Conservation (phyloP, 192 early-diverging fungal species). For the Linnemannia zychae region DNA sequence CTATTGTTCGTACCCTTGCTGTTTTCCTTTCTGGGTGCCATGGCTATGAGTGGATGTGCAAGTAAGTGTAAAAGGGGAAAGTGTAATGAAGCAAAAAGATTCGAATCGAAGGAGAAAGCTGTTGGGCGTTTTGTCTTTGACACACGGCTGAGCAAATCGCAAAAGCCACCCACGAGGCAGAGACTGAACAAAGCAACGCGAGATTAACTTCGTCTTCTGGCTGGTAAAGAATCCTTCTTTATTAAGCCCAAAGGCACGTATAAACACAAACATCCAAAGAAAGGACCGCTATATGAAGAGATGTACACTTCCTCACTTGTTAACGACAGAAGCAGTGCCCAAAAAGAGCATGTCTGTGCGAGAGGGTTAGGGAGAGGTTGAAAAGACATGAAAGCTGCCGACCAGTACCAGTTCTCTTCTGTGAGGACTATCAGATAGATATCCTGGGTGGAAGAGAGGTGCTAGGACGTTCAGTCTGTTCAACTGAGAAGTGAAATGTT, state of each 20-base stretch:
- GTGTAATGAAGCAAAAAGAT: slow-evolving; percentile 16
- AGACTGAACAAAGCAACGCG: not conserved
- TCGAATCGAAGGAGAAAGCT: not conserved
- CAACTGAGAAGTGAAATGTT: not conserved
- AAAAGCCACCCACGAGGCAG: slow-evolving; percentile 1
- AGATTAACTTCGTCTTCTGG: not conserved
- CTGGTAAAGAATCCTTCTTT: no score
- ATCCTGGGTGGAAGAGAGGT: not conserved
- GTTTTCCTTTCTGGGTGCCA: slow-evolving; percentile 49
- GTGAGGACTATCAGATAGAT: no score
- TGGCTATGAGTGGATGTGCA: slow-evolving; percentile 6
- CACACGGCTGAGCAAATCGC: not conserved
- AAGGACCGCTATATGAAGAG: no score
- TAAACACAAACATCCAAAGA: no score
- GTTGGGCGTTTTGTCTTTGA: not conserved
- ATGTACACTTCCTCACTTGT: no score
- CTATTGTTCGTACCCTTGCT: slow-evolving; percentile 39
- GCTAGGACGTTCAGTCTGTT: no score
- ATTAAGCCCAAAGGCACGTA: no score
- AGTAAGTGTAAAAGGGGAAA: not conserved
- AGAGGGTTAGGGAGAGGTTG: no score
- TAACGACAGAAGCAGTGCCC: no score
- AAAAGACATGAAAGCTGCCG: no score
- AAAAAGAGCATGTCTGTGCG: no score
- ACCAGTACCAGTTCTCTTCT: no score